Evolutionary conservation across 352 stramenopile species (phyloP), one percentile per base, ranked within the genome.

Genomic region (Globisporangium okanoganense): DNA sequence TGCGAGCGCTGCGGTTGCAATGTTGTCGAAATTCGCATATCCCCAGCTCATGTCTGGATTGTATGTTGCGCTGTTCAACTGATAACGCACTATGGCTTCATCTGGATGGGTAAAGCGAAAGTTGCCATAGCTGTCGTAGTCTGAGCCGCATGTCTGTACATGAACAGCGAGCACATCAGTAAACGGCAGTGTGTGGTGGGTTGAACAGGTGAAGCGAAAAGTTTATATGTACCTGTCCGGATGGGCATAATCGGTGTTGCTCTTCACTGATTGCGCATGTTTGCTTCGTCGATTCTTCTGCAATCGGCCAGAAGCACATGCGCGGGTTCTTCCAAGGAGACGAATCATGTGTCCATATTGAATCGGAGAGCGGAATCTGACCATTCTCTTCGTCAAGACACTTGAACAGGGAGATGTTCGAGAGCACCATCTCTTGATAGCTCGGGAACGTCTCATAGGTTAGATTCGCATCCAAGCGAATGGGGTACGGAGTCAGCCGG

Each of bases 241-340:
- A 55, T 10, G 76, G 72, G 22, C 78, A 88, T 49, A 70, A 60
- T 2, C 76, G 78, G 63, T 76, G 76, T 3, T 67, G 58, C 2
- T 49, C 49, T 12, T 70, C 58, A 18, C 69, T 47, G 4, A 85
- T 50, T 43, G 88, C 90, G 40, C 93, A 88, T 0, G 83, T 75
- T 54, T 80, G 73, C 43, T 66, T 60, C 6, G 65, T 63, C 3
- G 61, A 65, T 64, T 98, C 88, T 2, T 80, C 56, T 53, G 96
- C 87, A 48, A 97, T 64, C 4, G 90, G 90, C 92, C 92, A 98
- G 64, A 93, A 96, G 61, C 91, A 98, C 41, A 91, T 43, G 35
- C 82, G 75, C 36, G 82, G 70, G 0, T 16, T 84, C 50, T 45
- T 73, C 81, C 78, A 90, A 16, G 73, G 68, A 9, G 75, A 84